Evolutionary conservation across 106 monocot genomes (phyloP), one percentile per base, ranked within the genome.

Genomic region (Dactylorhiza incarnata): DNA sequence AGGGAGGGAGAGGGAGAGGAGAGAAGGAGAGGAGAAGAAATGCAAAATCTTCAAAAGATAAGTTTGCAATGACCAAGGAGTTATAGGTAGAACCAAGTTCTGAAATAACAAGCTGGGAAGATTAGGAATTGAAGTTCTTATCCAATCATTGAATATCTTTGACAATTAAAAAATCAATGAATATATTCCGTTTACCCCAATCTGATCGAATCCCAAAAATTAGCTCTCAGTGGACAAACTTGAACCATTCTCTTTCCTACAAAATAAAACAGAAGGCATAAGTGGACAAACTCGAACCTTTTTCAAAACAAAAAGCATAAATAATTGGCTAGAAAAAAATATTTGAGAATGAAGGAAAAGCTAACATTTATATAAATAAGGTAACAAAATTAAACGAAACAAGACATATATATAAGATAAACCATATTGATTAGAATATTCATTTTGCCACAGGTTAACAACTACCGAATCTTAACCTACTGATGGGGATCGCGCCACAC

Each of bases 191-290:
- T 62, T 87, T 88, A 93, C 93, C 89, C 87, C 76, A 90, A 88
- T 90, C 80, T 87, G 56, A 93, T 86, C 58, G 93, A 93, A 82
- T 93, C 93, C 93, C 93, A 93, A 66, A 93, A 88, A 61, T 81
- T 80, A 75, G 93, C 93, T 79, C 74, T 93, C 74, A 90, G 75
- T 45, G 83, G 58, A 81, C 75, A 81, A 75, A 71, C 37, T 13
- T 67, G 14, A 5, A 43, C 14, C 49, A 66, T 80, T 76, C 78
- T 80, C 82, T 79, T 84, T 80, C 72, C 93, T 93, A 82, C 65
- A 89, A 85, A 77, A 75, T 51, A 73, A 72, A 49, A 47, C 2
- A 55, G 9, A 4, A 48, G n/a, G 63, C 5, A 20, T 29, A 26
- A 90, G 75, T 45, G 83, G 58, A 81, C 75, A 81, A 75, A 71